Conservation (phyloP, 208 protist species). For the Trypanosoma lewisi region DNA sequence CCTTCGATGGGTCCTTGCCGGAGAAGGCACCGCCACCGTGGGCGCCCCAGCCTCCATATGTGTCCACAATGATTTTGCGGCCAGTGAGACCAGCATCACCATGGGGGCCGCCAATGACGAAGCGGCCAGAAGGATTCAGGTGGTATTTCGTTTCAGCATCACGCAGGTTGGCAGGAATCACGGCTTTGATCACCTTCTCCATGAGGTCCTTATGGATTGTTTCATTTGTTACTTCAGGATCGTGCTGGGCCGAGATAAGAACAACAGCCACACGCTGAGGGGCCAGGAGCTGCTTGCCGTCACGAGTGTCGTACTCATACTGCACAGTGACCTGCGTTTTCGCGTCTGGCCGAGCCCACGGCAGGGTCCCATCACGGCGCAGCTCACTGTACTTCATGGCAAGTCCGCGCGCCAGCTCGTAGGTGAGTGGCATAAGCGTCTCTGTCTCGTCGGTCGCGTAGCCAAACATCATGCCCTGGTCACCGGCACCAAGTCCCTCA, state of each 20-base stretch:
- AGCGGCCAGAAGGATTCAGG: slow-evolving; percentile 99
- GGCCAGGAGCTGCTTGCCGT: slow-evolving; percentile 77
- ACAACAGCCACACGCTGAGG: slow-evolving; percentile 97
- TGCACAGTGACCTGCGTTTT: slow-evolving; percentile 99
- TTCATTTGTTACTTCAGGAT: slow-evolving; percentile 93
- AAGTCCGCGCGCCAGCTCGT: slow-evolving; percentile 94
- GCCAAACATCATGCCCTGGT: slow-evolving; percentile 99
- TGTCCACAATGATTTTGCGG: slow-evolving; percentile 99
- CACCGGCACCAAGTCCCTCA: slow-evolving; percentile 98
- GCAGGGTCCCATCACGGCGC: slow-evolving; percentile 92
- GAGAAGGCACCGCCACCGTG: slow-evolving; percentile 99
- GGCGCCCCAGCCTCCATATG: slow-evolving; percentile 99
- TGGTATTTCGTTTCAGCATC: slow-evolving; percentile 96
- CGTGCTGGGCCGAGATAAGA: slow-evolving; percentile 99
- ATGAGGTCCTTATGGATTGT: slow-evolving; percentile 91
- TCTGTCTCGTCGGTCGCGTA: slow-evolving; percentile 99
- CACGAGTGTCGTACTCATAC: slow-evolving; percentile 94
- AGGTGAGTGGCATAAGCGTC: slow-evolving; percentile 98
- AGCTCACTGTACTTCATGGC: slow-evolving; percentile 94
- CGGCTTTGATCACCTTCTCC: slow-evolving; percentile 94
- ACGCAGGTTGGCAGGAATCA: slow-evolving; percentile 94
- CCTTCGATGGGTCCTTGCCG: slow-evolving; percentile 99
- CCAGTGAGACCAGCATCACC: slow-evolving; percentile 99
- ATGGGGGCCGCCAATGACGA: slow-evolving; percentile 99
- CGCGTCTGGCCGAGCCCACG: slow-evolving; percentile 97